Base-by-base conservation (phyloP, 148 eudicot genomes). In the Dysphania ambrosioides region DNA sequence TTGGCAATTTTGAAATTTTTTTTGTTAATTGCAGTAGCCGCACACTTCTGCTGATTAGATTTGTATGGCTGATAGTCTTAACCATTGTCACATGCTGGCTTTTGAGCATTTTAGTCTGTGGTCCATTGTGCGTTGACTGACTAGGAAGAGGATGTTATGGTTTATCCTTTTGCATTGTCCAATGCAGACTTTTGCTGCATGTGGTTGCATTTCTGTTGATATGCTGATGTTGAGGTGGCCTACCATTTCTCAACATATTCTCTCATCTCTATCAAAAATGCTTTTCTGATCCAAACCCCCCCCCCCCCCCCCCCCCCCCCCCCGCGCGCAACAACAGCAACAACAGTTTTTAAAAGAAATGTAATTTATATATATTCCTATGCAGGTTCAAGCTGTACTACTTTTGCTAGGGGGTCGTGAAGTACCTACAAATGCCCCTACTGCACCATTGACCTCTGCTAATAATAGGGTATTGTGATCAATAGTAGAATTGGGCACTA, bases 331-430 rank as follows among this genome's bases (percentile, higher is more conserved):
- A n/a, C n/a, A n/a, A n/a, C n/a, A n/a, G n/a, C n/a, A n/a, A n/a
- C n/a, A n/a, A n/a, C n/a, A 36, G 8, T 42, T 42, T 18, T 15
- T 49, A 10, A 9, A 7, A 8, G 65, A 49, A 64, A 6, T 51
- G 10, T 49, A 41, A 51, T 42, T 72, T 42, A 68, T 77, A 38
- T 53, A 38, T 77, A 70, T 60, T 77, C 41, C 34, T 51, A 38
- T 75, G 65, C 89, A 91, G 93, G 96, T 91, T 78, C 96, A 91
- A 87, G 89, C 93, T 49, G 93, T 91, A 65, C 87, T 91, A 40
- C 87, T 91, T 60, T 79, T 91, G 71, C 79, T 91, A 65, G 93
- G 93, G 53, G 96, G 89, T 12, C 93, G 86, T 74, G 93, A 89
- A 84, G 79, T 91, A 58, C 89, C 88, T 72, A 81, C 88, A 18